Evolutionary conservation across 208 protist species (phyloP), one percentile per base, ranked within the genome.

Genomic region (Trypanosoma theileri): DNA sequence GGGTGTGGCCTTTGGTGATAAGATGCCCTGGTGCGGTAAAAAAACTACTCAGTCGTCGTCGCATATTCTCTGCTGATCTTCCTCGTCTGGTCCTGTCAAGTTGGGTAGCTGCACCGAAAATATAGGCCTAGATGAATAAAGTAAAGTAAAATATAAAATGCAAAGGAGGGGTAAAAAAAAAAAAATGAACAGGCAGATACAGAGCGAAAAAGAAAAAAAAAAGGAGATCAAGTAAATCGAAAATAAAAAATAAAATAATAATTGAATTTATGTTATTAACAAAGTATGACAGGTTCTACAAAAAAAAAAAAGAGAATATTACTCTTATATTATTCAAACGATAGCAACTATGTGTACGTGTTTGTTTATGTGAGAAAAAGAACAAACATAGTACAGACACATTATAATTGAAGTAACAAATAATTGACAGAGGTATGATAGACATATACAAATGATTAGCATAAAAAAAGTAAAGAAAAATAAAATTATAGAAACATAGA

Each of bases 1-100:
- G 66, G 13, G 44, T 63, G 71, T 73, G 72, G 0, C n/a, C 17
- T 35, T 42, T 62, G 26, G 13, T 45, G 41, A 48, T 0, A 0
- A 41, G 14, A 13, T 12, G 26, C 26, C 1, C 21, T 8, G 22
- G 12, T 12, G 59, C 14, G 3, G 28, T 22, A 42, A 65, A 11
- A 40, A 53, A 22, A 44, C 4, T 12, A 19, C 11, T 22, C 4
- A 65, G 22, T 52, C 46, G 46, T 22, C 46, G 59, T 44, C 59
- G 59, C 59, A 65, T 65, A 42, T 45, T 54, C 4, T 50, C 16
- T 0, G n/a, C 4, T 3, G 11, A 4, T n/a, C 0, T 4, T 42
- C 0, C 12, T n/a, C 21, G 55, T 3, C 1, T 35, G 28, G 28
- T 35, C 28, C 28, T 35, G 28, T 64, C 17, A 14, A 17, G 50